Evolutionary conservation across 768 basidiomycete species (phyloP).

Genomic region (Termitomyces sp.): DNA sequence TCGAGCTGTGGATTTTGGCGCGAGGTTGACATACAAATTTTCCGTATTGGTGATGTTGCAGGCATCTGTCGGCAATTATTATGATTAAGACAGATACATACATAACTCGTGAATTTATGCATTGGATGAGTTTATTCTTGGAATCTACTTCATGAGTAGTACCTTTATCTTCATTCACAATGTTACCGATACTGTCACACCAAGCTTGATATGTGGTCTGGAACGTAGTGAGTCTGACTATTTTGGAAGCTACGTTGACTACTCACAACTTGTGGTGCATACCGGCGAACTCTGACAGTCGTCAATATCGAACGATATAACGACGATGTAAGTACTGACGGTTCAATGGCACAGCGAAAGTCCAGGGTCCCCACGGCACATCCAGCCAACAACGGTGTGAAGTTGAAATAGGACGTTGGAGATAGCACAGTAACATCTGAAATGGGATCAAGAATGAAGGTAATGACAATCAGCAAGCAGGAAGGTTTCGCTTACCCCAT

Average conservation of each 20-base stretch:
- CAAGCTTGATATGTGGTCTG: constrained; percentile 69
- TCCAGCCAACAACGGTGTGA: constrained; percentile 61
- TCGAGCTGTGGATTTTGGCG: neutral
- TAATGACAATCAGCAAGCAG: neutral
- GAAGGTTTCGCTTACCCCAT: constrained; percentile 45
- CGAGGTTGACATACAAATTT: neutral
- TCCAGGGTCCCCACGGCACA: constrained; percentile 83
- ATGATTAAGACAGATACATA: neutral
- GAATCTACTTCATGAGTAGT: constrained; percentile 1
- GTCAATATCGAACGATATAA: neutral
- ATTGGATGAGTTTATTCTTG: constrained; percentile 6
- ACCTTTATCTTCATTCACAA: neutral
- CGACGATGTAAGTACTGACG: constrained; percentile 41
- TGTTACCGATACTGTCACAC: constrained; percentile 63
- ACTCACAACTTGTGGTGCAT: constrained; percentile 11
- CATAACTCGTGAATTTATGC: neutral
- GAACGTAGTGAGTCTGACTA: neutral
- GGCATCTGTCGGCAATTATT: constrained; percentile 1
- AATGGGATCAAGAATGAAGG: neutral
- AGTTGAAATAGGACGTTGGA: constrained; percentile 65
- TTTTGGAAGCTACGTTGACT: neutral
- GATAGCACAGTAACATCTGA: constrained; percentile 64
- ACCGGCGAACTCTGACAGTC: constrained; percentile 6
- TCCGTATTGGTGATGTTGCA: constrained; percentile 2
- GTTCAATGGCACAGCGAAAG: constrained; percentile 75